Evolutionary conservation across 2,329 filamentous ascomycete species (phyloP), one percentile per base, ranked within the genome.

Genomic region (Periglandula ipomoeae): DNA sequence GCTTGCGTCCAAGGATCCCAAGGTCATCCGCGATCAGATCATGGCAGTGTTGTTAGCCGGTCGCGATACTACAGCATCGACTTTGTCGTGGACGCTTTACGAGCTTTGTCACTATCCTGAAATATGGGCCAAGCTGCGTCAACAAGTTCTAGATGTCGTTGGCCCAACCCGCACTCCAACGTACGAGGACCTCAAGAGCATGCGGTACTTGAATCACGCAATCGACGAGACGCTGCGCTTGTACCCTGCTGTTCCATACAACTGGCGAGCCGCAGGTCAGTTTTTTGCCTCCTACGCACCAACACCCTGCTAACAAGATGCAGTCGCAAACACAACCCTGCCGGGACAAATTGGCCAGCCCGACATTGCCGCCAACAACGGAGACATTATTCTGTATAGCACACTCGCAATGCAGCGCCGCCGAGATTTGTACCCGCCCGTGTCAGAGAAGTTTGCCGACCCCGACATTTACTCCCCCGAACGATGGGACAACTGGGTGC

Each of bases 1-100:
- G 41, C 75, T 76, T 27, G 89, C 88, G 69, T 95, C 89, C 0
- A 81, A 85, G 27, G 79, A 85, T 61, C 73, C 74, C 50, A 77
- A 74, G 46, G 78, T 89, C 3, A 76, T 96, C 15, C 87, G 89
- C 27, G 89, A 95, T 66, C 89, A 96, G 66, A 74, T 95, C 44
- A 79, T 93, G 23, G 84, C 85, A 34, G 78, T 95, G 5, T 76
- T 96, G 3, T 76, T 96, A 11, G 90, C 90, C 1, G 89, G 89
- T 7, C 78, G 87, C 24, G 90, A 96, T 65, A 95, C 89, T 7
- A 96, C 90, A 0, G 89, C 89, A 19, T 79, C 77, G 20, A 89
- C 87, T 0, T 74, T 96, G 0, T 85, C 83, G 0, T 96, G 89
- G 85, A 74, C 79, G 32, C 74, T 95, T 49, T 93, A 91, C 65